Evolutionary conservation across 2,329 filamentous ascomycete species (phyloP).

Genomic region (Ceratocystiopsis minuta): DNA sequence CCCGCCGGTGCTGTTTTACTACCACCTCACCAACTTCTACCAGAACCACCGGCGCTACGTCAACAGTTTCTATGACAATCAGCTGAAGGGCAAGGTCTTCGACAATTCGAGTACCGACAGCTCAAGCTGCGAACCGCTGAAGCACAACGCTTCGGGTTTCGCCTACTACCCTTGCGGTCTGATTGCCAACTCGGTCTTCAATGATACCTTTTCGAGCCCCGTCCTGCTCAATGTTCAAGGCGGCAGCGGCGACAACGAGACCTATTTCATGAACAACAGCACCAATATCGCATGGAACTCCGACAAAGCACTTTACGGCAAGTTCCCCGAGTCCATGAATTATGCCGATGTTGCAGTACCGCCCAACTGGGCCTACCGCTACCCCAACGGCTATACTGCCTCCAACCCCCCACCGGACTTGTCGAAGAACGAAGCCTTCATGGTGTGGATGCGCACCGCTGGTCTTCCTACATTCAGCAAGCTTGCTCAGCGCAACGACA

Average conservation of each 20-base stretch:
- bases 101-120: conserved; percentile 39
- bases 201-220: conserved; percentile 66
- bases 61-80: conserved; percentile 66
- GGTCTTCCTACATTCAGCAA: conserved; percentile 92
- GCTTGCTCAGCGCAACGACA: conserved; percentile 69
- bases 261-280: conserved; percentile 61
- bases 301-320: conserved; percentile 62
- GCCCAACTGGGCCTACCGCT: conserved; percentile 64
- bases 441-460: conserved; percentile 98
- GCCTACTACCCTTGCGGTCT: conserved; percentile 89
- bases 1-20: conserved; percentile 81
- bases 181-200: conserved; percentile 94
- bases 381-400: conserved; percentile 50
- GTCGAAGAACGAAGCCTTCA: conserved; percentile 63
- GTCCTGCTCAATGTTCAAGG: conserved; percentile 34
- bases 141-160: conserved; percentile 31
- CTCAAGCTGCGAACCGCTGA: conserved; percentile 62
- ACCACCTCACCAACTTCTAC: conserved; percentile 93
- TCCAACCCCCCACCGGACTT: conserved; percentile 52
- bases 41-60: conserved; percentile 97
- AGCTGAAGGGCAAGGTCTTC: conserved; percentile 55
- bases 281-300: conserved; percentile 70
- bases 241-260: conserved; percentile 21
- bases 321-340: conserved; percentile 39
- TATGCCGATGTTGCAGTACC: conserved; percentile 54